phyloP scores from a whole-genome alignment of 768 basidiomycete species.

The Boletus barrowsii region DNA sequence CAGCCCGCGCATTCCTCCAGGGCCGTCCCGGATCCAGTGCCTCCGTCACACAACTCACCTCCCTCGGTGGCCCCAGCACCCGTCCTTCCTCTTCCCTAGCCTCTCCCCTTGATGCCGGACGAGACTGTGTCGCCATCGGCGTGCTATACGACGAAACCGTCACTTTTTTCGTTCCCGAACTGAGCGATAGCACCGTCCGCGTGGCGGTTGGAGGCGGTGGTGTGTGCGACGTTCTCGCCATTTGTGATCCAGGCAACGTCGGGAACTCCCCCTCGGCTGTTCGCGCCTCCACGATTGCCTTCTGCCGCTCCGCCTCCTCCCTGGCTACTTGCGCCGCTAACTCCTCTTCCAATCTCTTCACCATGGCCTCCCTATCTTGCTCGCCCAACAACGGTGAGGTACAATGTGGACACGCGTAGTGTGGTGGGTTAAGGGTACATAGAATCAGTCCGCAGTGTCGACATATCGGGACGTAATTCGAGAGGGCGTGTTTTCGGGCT shows the following conservation, averaged over 20 bases:
- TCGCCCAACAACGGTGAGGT: conserved; percentile 35
- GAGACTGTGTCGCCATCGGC: conserved; percentile 31
- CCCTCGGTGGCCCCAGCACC: conserved; percentile 37
- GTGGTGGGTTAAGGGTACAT: conserved; percentile 54
- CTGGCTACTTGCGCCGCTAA: conserved; percentile 41
- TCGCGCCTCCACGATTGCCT: conserved; percentile 45
- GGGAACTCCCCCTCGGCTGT: conserved; percentile 62
- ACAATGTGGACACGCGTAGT: conserved; percentile 57
- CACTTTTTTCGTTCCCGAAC: conserved; percentile 48
- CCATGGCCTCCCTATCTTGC: conserved; percentile 34
- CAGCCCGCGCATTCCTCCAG: conserved; percentile 43
- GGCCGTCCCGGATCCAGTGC: conserved; percentile 32
- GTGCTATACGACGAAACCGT: conserved; percentile 51
- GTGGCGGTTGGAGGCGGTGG: conserved; percentile 36
- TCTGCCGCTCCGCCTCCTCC: conserved; percentile 50
- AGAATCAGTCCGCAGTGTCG: conserved; percentile 59
- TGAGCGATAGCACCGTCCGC: conserved; percentile 61
- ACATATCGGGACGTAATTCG: conserved; percentile 54
- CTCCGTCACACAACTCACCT: conserved; percentile 36
- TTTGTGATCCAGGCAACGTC: conserved; percentile 34
- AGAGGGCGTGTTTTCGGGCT: conserved; percentile 62
- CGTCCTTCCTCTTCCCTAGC: conserved; percentile 38
- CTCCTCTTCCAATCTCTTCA: conserved; percentile 43
- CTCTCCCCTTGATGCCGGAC: conserved; percentile 35
- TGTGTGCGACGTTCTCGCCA: conserved; percentile 10